Evolutionary conservation across 768 basidiomycete species (phyloP).

Genomic region (Rhodotorula graminis): DNA sequence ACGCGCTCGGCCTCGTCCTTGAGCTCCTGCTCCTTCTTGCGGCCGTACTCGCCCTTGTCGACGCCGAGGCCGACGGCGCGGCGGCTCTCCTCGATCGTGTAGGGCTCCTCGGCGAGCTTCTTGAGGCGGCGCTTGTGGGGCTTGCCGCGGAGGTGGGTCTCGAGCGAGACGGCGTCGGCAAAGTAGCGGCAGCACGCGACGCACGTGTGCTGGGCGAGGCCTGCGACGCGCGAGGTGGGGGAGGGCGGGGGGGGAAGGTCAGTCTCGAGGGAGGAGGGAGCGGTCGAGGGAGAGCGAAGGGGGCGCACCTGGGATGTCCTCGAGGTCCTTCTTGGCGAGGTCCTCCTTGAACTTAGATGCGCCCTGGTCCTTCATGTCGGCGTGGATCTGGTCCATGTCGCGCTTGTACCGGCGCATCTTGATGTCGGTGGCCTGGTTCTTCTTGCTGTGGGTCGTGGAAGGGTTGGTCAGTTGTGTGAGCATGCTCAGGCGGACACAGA

Average conservation of each 20-base stretch:
- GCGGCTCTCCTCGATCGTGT: conserved; percentile 33
- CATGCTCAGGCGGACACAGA: neutral
- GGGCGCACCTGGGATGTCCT: conserved; percentile 36
- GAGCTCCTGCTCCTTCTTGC: conserved; percentile 25
- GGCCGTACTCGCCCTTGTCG: conserved; percentile 35
- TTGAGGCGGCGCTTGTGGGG: conserved; percentile 37
- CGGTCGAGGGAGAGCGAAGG: too few species aligned
- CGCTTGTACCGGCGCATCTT: conserved; percentile 33
- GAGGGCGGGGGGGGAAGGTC: neutral
- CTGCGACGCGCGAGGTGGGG: neutral
- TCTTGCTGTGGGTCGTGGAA: conserved; percentile 17
- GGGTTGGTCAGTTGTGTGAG: neutral
- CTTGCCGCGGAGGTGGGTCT: conserved; percentile 30
- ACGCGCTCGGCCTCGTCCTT: neutral
- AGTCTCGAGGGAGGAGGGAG: neutral
- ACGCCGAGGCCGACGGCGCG: conserved; percentile 28
- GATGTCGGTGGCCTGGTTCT: conserved; percentile 31
- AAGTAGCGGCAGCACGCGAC: conserved; percentile 38
- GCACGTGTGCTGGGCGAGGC: conserved; percentile 33
- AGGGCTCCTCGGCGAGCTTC: conserved; percentile 38
- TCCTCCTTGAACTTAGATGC: conserved; percentile 28
- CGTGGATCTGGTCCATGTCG: conserved; percentile 38
- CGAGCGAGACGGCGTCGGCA: conserved; percentile 31
- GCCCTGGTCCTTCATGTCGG: conserved; percentile 33
- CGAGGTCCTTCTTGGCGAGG: conserved; percentile 33